A percentile compares a stretch with the other conserved stretches of the same genome.
phyloP scores from a whole-genome alignment of 208 protist species.

The Endotrypanum monterogeii region DNA sequence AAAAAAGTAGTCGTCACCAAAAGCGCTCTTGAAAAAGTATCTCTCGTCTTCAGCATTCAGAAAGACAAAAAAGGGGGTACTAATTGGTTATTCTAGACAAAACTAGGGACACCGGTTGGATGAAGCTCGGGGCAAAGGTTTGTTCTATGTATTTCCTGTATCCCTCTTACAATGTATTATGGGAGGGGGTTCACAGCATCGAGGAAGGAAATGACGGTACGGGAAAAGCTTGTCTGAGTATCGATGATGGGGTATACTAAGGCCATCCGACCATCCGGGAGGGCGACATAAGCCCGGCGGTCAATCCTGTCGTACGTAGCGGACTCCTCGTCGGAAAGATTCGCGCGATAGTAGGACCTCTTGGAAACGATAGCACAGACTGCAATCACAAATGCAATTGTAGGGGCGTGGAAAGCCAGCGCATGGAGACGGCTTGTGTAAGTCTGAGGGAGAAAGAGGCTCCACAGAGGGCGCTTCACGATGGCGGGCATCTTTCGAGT shows the following conservation, averaged over 20 bases:
- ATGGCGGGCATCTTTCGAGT: slow-evolving; percentile 26
- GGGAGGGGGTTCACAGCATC: slow-evolving; percentile 86
- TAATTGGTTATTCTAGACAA: slow-evolving; percentile 25
- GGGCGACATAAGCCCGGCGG: slow-evolving; percentile 87
- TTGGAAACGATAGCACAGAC: slow-evolving; percentile 75
- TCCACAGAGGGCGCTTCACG: slow-evolving; percentile 87
- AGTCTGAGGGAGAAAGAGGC: slow-evolving; percentile 66
- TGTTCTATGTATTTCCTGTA: background rate
- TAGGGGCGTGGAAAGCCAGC: slow-evolving; percentile 66
- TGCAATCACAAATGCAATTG: slow-evolving; percentile 71
- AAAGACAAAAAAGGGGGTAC: slow-evolving; percentile 11
- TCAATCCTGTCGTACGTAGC: slow-evolving; percentile 89
- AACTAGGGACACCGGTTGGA: background rate
- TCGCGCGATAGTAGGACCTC: slow-evolving; percentile 86
- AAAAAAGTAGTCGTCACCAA: background rate
- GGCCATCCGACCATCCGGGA: slow-evolving; percentile 91
- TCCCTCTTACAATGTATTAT: slow-evolving; percentile 24
- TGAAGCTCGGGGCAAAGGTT: background rate
- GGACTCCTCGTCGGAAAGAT: slow-evolving; percentile 78
- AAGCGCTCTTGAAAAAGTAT: background rate
- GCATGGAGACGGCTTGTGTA: slow-evolving; percentile 76
- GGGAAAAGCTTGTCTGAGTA: slow-evolving; percentile 75
- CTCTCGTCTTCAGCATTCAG: background rate
- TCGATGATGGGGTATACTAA: slow-evolving; percentile 90
- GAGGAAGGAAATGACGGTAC: slow-evolving; percentile 79